Percentiles rank a stretch among this genome's conserved stretches.
These are phyloP conservation scores for Malassezia sympodialis DNA, from an alignment of 1,284 basidiomycete genomes.

Conservation along the genomic window DNA sequence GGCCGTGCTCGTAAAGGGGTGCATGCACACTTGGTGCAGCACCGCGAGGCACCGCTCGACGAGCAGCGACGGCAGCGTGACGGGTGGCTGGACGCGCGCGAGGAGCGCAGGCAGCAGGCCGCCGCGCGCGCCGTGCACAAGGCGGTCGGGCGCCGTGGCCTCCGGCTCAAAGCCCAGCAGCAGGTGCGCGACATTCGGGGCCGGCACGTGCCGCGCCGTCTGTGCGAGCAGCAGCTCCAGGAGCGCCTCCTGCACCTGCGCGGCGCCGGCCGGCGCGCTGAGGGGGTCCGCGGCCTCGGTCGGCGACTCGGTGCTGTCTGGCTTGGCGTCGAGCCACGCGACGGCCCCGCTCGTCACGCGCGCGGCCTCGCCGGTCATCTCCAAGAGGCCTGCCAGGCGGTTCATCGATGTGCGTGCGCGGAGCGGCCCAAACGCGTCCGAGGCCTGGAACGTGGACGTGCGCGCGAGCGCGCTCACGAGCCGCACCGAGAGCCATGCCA, in stretches of 20 bases:
- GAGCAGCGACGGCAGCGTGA: constrained; percentile 58
- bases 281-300: constrained; percentile 43
- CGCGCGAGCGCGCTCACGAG: constrained; percentile 61
- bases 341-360: constrained; percentile 75
- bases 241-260: constrained; percentile 67
- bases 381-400: constrained; percentile 65
- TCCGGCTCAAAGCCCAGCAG: constrained; percentile 64
- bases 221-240: constrained; percentile 75
- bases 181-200: constrained; percentile 81
- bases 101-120: constrained; percentile 3
- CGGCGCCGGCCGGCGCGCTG: constrained; percentile 46
- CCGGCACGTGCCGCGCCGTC: constrained; percentile 58
- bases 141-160: constrained; percentile 37
- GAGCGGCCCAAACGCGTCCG: constrained; percentile 54
- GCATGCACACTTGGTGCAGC: constrained; percentile 73
- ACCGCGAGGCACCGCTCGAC: constrained; percentile 78
- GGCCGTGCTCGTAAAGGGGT: constrained; percentile 69
- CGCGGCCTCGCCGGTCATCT: constrained; percentile 71
- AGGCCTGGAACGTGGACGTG: constrained; percentile 53
- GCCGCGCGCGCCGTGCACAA: constrained; percentile 4
- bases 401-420: constrained; percentile 51
- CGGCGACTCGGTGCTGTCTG: constrained; percentile 37
- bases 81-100: constrained; percentile 49
- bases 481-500: constrained; percentile 69
- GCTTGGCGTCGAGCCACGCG: constrained; percentile 55